phyloP scores from a whole-genome alignment of 2,329 filamentous ascomycete genomes.

The Pseudogymnoascus sp. region DNA sequence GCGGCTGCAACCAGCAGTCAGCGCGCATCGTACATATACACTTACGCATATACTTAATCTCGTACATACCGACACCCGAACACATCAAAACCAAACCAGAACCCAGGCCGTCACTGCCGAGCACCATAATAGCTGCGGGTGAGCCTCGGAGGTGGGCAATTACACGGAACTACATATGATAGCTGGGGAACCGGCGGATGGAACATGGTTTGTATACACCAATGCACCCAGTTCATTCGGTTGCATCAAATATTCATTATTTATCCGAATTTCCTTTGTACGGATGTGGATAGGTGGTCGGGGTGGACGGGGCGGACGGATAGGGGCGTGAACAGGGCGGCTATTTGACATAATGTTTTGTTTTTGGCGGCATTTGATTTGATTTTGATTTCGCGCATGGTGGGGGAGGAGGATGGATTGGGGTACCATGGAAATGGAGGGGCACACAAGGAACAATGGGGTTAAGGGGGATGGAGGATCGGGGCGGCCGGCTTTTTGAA shows the following conservation, averaged over 20 bases:
- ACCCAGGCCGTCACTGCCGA: background rate
- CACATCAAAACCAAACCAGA: background rate
- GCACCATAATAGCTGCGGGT: too few species aligned
- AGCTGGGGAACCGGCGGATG: too few species aligned
- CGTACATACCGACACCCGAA: background rate
- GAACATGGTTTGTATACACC: too few species aligned
- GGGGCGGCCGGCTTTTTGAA: background rate
- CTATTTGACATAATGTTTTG: background rate
- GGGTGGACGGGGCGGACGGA: background rate
- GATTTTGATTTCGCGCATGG: background rate
- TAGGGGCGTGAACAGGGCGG: background rate
- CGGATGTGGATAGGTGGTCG: background rate
- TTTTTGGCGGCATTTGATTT: background rate
- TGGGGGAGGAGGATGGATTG: background rate
- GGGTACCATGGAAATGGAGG: background rate
- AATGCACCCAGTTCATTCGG: too few species aligned
- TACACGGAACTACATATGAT: too few species aligned
- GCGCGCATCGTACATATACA: background rate
- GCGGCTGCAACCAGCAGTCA: background rate
- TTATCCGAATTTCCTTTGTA: too few species aligned
- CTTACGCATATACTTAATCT: background rate
- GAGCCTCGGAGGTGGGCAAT: too few species aligned
- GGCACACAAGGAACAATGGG: background rate
- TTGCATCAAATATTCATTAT: too few species aligned
- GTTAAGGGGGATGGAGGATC: background rate